A percentile compares a stretch with the other conserved stretches of the same genome.
Conservation (phyloP, 2,329 filamentous ascomycete species). For the Domatiomyces globalis region DNA sequence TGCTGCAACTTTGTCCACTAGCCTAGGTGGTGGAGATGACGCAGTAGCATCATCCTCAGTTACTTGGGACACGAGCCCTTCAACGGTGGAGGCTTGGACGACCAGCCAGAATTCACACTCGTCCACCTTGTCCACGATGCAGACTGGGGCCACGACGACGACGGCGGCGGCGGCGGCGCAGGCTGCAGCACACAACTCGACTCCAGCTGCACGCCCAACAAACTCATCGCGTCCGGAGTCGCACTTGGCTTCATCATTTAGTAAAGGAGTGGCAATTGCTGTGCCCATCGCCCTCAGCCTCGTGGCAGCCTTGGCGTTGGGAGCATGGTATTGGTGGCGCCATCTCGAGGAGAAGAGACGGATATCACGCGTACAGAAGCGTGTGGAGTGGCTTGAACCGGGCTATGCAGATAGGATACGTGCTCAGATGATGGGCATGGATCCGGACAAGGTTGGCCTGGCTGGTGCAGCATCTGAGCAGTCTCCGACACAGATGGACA, state of each 20-base stretch:
- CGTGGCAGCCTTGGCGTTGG: neutral
- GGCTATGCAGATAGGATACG: slow-evolving; percentile 4
- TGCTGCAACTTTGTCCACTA: neutral
- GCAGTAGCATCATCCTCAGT: neutral
- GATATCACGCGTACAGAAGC: neutral
- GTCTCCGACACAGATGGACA: neutral
- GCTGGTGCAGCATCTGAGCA: neutral
- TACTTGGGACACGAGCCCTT: neutral
- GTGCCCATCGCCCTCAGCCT: neutral
- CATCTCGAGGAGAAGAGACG: slow-evolving; percentile 3
- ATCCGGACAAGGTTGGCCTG: slow-evolving; percentile 3
- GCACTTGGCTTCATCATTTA: neutral
- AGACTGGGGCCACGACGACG: too few relatives aligned
- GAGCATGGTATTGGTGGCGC: neutral
- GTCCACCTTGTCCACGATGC: neutral
- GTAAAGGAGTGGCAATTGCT: neutral
- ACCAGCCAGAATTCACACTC: neutral
- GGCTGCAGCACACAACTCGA: neutral
- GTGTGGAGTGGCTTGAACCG: slow-evolving; percentile 4
- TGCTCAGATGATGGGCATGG: slow-evolving; percentile 1
- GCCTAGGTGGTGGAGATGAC: neutral
- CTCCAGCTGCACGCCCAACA: neutral
- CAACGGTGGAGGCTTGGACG: neutral
- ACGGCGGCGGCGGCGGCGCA: too few relatives aligned
- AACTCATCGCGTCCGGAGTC: neutral